Evolutionary conservation across 225 moss, liverwort and hornwort genomes (phyloP).

Genomic region (Bryum argenteum): DNA sequence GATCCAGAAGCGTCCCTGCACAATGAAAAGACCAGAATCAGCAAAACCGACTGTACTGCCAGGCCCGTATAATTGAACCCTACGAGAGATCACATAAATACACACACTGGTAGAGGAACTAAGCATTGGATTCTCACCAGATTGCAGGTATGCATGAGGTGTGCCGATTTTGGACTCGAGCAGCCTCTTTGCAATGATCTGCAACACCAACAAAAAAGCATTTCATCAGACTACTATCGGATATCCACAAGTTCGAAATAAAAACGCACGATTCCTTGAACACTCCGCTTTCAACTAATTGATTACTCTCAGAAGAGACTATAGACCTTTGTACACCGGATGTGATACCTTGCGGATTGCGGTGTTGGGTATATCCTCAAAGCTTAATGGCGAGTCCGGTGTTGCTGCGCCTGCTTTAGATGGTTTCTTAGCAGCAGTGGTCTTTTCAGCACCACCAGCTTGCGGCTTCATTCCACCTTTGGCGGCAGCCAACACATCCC

Average conservation of each 20-base stretch:
- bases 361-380: constrained; percentile 69
- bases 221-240: background rate
- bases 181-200: constrained; percentile 91
- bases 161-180: constrained; percentile 80
- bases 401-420: constrained; percentile 36
- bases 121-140: constrained; percentile 47
- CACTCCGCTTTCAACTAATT: background rate
- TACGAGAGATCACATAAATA: background rate
- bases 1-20: constrained; percentile 82
- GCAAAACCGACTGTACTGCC: constrained; percentile 1
- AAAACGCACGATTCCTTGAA: constrained; percentile 8
- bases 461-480: constrained; percentile 72
- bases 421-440: constrained; percentile 43
- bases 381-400: constrained; percentile 51
- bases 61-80: background rate
- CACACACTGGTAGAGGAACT: background rate
- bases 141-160: constrained; percentile 88
- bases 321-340: background rate
- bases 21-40: constrained; percentile 23
- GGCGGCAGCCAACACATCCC: constrained; percentile 85
- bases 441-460: constrained; percentile 39
- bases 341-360: constrained; percentile 83
- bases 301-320: background rate
- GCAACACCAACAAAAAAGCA: constrained; percentile 26
- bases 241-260: constrained; percentile 2